Percentiles rank a stretch among this genome's conserved stretches.
phyloP scores from a whole-genome alignment of 176 grass and related monocot species.

The Lolium perenne region DNA sequence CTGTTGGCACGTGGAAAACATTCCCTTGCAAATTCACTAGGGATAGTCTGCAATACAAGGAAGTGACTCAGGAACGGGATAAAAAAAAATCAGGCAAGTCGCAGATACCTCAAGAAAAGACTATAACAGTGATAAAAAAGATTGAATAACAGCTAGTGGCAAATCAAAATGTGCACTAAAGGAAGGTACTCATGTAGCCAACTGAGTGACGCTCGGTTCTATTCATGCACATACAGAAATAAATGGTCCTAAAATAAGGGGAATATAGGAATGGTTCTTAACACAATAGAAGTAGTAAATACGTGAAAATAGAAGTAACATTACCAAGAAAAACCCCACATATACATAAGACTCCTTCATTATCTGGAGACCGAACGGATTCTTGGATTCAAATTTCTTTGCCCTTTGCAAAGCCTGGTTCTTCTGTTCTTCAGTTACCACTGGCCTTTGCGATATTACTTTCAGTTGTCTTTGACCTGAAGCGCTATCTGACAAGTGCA shows the following conservation, averaged over 20 bases:
- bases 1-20: conserved; percentile 54
- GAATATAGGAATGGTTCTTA: conserved; percentile 8
- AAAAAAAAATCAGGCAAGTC: not conserved
- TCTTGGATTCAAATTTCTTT: conserved; percentile 68
- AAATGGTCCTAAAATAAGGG: not conserved
- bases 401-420: conserved; percentile 57
- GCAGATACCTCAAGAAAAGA: conserved; percentile 5
- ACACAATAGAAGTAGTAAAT: conserved; percentile 20
- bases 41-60: conserved; percentile 61
- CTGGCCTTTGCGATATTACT: conserved; percentile 68
- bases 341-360: conserved; percentile 92
- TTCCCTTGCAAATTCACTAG: conserved; percentile 54
- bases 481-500: conserved; percentile 43
- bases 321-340: conserved; percentile 84
- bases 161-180: not conserved
- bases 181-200: not conserved
- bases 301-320: conserved; percentile 8
- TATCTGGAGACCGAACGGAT: conserved; percentile 57
- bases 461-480: conserved; percentile 52
- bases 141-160: not conserved
- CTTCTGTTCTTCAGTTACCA: conserved; percentile 73
- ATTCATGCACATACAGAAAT: conserved; percentile 1
- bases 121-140: conserved; percentile 27
- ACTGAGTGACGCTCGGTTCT: not conserved
- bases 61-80: conserved; percentile 17